phyloP scores from a whole-genome alignment of 805 yeast species.

The Yarrowia porcina region DNA sequence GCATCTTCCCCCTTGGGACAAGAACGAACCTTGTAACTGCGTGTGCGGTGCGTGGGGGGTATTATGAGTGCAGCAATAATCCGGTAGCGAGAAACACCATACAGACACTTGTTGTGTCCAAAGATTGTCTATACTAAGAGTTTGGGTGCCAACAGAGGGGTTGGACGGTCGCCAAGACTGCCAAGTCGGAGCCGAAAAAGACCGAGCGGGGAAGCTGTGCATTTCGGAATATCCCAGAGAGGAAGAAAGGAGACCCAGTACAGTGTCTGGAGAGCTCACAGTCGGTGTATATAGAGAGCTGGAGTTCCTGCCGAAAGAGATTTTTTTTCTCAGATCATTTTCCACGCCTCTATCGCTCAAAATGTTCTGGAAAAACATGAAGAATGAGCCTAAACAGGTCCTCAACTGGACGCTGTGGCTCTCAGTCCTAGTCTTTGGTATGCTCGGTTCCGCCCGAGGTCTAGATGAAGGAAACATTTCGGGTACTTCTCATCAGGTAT shows the following conservation, averaged over 20 bases:
- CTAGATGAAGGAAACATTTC: conserved; percentile 54
- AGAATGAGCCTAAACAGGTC: conserved; percentile 25
- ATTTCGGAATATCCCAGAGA: not conserved
- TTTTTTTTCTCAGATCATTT: not conserved
- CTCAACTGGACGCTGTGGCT: conserved; percentile 45
- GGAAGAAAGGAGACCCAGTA: not conserved
- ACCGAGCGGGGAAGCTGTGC: conserved; percentile 9
- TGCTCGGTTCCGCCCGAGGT: conserved; percentile 57
- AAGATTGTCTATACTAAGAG: not conserved
- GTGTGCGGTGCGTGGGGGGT: not conserved
- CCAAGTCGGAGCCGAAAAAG: conserved; percentile 19
- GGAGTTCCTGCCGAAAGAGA: not conserved
- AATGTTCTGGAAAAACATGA: conserved; percentile 21
- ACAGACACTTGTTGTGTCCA: not conserved
- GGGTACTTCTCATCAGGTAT: conserved; percentile 48
- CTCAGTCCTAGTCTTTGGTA: conserved; percentile 50
- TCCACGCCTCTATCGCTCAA: not conserved
- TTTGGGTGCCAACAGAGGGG: not conserved
- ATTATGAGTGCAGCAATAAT: not conserved
- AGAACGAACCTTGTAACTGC: not conserved
- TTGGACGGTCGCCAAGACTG: not conserved
- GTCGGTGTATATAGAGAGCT: not conserved
- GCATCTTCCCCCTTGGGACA: not conserved
- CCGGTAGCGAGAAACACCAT: not conserved
- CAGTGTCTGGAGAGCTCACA: too few relatives aligned